phyloP scores from a whole-genome alignment of 495 filamentous ascomycete genomes.

The Staphylotrichum tortipilum region DNA sequence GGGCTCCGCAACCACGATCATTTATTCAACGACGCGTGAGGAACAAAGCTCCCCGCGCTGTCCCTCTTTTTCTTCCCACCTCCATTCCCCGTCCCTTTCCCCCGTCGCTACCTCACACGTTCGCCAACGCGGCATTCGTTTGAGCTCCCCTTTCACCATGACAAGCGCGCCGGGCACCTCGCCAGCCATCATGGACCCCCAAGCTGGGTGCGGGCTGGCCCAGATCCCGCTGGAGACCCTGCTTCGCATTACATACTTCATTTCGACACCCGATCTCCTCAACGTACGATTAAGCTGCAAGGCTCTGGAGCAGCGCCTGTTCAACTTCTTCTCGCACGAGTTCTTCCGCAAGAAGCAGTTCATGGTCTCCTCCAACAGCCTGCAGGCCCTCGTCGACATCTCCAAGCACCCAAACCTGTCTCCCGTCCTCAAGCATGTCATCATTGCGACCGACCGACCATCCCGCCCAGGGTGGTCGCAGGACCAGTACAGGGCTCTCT shows the following conservation, averaged over 20 bases:
- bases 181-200: constrained; percentile 1
- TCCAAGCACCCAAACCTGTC: constrained; percentile 39
- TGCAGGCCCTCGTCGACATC: constrained; percentile 45
- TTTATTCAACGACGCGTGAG: too few relatives aligned
- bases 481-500: background rate
- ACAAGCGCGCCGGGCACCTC: background rate
- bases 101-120: too few relatives aligned
- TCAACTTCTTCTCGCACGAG: constrained; percentile 39
- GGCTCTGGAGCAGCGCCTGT: constrained; percentile 34
- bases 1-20: too few relatives aligned
- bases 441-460: constrained; percentile 35
- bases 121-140: too few relatives aligned
- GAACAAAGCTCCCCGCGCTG: too few relatives aligned
- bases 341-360: constrained; percentile 52
- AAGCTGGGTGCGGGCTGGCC: constrained; percentile 9
- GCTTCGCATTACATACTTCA: constrained; percentile 30
- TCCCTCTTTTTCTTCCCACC: too few relatives aligned
- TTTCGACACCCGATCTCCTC: constrained; percentile 39
- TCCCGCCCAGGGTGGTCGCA: too few relatives aligned
- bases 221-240: constrained; percentile 34
- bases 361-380: constrained; percentile 40
- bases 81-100: too few relatives aligned
- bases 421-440: constrained; percentile 35
- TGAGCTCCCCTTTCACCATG: background rate
- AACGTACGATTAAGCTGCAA: constrained; percentile 39